These are phyloP conservation scores for Sporobolomyces roseus DNA, from an alignment of 768 basidiomycete species.

Conservation along the genomic window DNA sequence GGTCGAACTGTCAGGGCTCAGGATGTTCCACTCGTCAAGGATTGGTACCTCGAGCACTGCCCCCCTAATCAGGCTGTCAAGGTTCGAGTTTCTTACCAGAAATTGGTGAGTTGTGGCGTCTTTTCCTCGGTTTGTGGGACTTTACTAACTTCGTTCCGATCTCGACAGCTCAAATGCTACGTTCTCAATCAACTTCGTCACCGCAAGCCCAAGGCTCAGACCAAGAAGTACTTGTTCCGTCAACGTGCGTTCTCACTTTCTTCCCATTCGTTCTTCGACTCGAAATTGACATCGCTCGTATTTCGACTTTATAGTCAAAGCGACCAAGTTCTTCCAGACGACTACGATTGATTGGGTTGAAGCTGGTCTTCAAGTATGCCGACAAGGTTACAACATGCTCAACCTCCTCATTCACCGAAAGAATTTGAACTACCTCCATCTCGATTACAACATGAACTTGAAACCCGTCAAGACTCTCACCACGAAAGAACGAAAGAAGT, in stretches of 20 bases:
- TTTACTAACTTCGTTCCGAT: neutral
- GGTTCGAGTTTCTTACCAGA: slow-evolving; percentile 98
- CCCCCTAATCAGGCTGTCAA: slow-evolving; percentile 94
- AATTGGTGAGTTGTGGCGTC: slow-evolving; percentile 58
- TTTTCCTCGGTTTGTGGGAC: no score
- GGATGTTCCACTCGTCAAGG: slow-evolving; percentile 92
- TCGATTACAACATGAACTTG: slow-evolving; percentile 98
- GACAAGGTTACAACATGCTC: slow-evolving; percentile 99
- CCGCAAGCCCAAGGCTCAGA: slow-evolving; percentile 89
- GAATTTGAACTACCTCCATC: slow-evolving; percentile 71
- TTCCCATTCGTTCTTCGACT: neutral
- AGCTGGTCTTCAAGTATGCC: slow-evolving; percentile 94
- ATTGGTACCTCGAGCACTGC: slow-evolving; percentile 98
- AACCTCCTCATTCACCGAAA: slow-evolving; percentile 98
- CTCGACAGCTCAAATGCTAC: slow-evolving; percentile 64
- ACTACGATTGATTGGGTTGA: slow-evolving; percentile 99
- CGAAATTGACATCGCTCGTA: neutral
- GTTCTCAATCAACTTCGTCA: slow-evolving; percentile 91
- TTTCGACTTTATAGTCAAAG: slow-evolving; percentile 56
- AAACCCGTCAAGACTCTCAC: slow-evolving; percentile 92
- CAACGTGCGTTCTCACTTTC: slow-evolving; percentile 54
- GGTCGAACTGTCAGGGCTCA: slow-evolving; percentile 91
- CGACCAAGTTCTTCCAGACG: slow-evolving; percentile 99
- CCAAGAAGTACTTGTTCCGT: slow-evolving; percentile 94
- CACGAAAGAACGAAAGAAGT: slow-evolving; percentile 99